A percentile compares a stretch with the other conserved stretches of the same genome.
These are phyloP conservation scores for Pyrenophora seminiperda DNA, from an alignment of 2,329 filamentous ascomycete genomes.

Conservation along the genomic window DNA sequence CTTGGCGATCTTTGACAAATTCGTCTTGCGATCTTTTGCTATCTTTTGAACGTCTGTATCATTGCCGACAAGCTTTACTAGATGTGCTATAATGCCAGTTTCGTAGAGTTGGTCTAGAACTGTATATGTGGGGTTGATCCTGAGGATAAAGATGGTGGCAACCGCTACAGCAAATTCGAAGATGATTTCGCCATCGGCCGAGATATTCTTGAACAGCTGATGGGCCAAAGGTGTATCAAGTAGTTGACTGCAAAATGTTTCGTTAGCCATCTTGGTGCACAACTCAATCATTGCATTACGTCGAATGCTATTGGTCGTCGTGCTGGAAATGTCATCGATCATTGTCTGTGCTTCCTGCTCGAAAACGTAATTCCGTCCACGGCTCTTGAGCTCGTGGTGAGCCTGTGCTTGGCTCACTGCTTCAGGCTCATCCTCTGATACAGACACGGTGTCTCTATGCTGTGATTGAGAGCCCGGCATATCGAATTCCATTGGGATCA, in stretches of 20 bases:
- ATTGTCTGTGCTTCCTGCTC: conserved; percentile 60
- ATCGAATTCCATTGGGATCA: conserved; percentile 44
- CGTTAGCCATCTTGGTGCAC: conserved; percentile 60
- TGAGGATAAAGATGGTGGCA: conserved; percentile 66
- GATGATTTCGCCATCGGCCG: conserved; percentile 49
- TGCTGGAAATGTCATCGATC: conserved; percentile 63
- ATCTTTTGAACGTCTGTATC: conserved; percentile 63
- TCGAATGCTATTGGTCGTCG: conserved; percentile 49
- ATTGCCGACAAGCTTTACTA: conserved; percentile 61
- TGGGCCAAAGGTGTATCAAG: conserved; percentile 74
- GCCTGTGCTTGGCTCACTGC: conserved; percentile 55
- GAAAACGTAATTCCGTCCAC: conserved; percentile 63
- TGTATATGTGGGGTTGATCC: conserved; percentile 64
- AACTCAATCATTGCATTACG: conserved; percentile 62
- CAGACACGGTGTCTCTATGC: conserved; percentile 19
- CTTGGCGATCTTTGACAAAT: conserved; percentile 70
- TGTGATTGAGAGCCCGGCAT: conserved; percentile 25
- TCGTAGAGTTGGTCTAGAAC: conserved; percentile 62
- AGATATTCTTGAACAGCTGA: conserved; percentile 67
- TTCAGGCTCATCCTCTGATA: conserved; percentile 53
- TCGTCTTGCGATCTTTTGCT: conserved; percentile 68
- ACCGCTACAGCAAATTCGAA: conserved; percentile 68
- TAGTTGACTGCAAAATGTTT: conserved; percentile 71
- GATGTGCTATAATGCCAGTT: conserved; percentile 60
- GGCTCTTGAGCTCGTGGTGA: conserved; percentile 66